phyloP scores from a whole-genome alignment of 2,329 filamentous ascomycete species.

The Aureobasidium lini region DNA sequence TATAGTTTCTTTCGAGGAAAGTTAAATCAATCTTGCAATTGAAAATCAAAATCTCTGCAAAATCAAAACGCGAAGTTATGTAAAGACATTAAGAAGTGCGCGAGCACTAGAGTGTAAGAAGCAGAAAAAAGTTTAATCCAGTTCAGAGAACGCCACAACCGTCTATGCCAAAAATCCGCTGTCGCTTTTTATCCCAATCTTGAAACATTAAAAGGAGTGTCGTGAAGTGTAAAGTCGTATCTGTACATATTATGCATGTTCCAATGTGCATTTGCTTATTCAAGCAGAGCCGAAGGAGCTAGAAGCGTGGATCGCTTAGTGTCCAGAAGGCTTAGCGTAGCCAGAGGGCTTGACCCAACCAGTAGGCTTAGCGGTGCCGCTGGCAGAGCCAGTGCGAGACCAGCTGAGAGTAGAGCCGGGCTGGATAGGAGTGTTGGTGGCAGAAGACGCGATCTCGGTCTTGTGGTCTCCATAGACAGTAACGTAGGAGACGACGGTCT shows the following conservation, averaged over 20 bases:
- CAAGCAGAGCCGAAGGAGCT: neutral
- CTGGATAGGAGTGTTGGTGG: neutral
- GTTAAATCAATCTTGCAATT: neutral
- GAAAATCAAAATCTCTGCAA: neutral
- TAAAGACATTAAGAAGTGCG: neutral
- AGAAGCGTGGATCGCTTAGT: neutral
- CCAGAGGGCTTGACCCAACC: constrained; percentile 4
- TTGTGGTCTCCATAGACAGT: neutral
- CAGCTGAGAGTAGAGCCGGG: constrained; percentile 7
- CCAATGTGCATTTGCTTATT: neutral
- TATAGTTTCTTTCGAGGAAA: neutral
- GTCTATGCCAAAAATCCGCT: neutral
- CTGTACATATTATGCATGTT: neutral
- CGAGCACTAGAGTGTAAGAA: neutral
- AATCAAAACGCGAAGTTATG: neutral
- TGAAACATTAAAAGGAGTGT: neutral
- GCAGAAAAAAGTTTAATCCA: neutral
- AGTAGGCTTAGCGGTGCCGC: neutral
- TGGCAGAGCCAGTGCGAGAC: neutral
- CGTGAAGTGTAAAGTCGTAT: neutral
- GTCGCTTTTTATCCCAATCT: neutral
- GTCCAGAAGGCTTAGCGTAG: neutral
- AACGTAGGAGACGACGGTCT: constrained; percentile 9
- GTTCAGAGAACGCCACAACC: neutral
- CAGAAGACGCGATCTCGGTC: neutral